These are phyloP conservation scores for Yarrowia hollandica DNA, from an alignment of 805 yeast species.

Conservation along the genomic window DNA sequence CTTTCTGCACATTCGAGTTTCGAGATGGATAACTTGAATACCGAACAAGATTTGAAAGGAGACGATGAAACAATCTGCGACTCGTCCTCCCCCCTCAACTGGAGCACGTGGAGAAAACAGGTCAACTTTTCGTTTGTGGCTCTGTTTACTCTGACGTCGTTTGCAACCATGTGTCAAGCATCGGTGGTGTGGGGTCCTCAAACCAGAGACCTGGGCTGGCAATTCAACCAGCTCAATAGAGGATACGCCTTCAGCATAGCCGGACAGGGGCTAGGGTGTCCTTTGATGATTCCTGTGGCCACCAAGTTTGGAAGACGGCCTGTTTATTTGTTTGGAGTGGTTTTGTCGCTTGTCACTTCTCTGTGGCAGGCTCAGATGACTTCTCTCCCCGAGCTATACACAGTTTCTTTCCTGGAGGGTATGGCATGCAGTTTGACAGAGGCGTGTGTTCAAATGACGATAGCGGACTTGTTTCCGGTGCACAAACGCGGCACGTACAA, in stretches of 20 bases:
- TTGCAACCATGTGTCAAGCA: slow-evolving; percentile 24
- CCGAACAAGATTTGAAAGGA: no score
- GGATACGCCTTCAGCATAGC: slow-evolving; percentile 31
- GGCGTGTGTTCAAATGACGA: slow-evolving; percentile 34
- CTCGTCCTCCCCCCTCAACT: slow-evolving; percentile 18
- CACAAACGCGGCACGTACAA: slow-evolving; percentile 36
- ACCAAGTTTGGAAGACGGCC: slow-evolving; percentile 31
- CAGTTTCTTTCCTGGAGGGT: slow-evolving; percentile 22
- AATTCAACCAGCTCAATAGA: slow-evolving; percentile 25
- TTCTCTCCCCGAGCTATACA: slow-evolving; percentile 26
- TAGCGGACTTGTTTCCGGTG: slow-evolving; percentile 37
- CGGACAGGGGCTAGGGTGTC: slow-evolving; percentile 30
- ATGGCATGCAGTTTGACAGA: slow-evolving; percentile 29
- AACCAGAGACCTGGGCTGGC: slow-evolving; percentile 28
- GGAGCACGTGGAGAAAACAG: slow-evolving; percentile 30
- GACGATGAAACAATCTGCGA: background rate
- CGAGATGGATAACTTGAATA: background rate
- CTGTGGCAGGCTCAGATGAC: slow-evolving; percentile 32
- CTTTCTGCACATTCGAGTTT: background rate
- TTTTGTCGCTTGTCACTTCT: background rate
- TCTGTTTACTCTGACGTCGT: slow-evolving; percentile 26
- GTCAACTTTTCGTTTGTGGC: slow-evolving; percentile 23
- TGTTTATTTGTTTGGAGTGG: slow-evolving; percentile 29
- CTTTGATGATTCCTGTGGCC: slow-evolving; percentile 31
- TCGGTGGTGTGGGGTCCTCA: slow-evolving; percentile 30